phyloP scores from a whole-genome alignment of 2,329 filamentous ascomycete genomes.

The Colletotrichum filicis region DNA sequence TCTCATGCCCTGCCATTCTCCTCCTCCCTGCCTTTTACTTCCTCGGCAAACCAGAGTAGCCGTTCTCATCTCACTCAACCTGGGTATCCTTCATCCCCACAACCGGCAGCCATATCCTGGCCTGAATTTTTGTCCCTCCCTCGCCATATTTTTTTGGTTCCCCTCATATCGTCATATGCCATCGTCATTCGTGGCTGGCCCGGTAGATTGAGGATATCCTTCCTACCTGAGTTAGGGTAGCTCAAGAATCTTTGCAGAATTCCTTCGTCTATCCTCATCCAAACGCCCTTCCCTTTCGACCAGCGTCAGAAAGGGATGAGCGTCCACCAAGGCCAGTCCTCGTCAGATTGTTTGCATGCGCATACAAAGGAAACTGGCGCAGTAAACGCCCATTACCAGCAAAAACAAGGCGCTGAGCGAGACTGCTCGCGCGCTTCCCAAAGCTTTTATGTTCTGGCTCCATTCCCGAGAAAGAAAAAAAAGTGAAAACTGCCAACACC shows the following conservation, averaged over 20 bases:
- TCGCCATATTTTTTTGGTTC: background rate
- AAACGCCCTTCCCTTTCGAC: background rate
- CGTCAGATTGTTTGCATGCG: background rate
- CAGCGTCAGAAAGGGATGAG: background rate
- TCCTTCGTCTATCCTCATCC: background rate
- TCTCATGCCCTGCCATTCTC: background rate
- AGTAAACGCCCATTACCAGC: constrained; percentile 6
- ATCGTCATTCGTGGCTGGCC: background rate
- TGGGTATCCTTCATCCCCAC: constrained; percentile 29
- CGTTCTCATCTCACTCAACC: background rate
- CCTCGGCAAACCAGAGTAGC: background rate
- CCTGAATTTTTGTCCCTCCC: background rate
- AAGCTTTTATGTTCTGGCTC: constrained; percentile 14
- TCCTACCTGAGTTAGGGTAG: background rate
- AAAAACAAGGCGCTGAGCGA: background rate
- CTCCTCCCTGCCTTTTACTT: too few relatives aligned
- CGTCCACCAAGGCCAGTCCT: background rate
- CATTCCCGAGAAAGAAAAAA: background rate
- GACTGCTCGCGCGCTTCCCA: constrained; percentile 4
- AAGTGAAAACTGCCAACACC: constrained; percentile 20
- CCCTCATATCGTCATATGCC: background rate
- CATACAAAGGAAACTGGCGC: constrained; percentile 13
- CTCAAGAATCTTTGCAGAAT: background rate
- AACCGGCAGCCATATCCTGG: background rate
- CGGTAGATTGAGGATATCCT: too few relatives aligned